Evolutionary conservation across 768 basidiomycete genomes (phyloP), one percentile per base, ranked within the genome.

Genomic region (Naematelia encephala): DNA sequence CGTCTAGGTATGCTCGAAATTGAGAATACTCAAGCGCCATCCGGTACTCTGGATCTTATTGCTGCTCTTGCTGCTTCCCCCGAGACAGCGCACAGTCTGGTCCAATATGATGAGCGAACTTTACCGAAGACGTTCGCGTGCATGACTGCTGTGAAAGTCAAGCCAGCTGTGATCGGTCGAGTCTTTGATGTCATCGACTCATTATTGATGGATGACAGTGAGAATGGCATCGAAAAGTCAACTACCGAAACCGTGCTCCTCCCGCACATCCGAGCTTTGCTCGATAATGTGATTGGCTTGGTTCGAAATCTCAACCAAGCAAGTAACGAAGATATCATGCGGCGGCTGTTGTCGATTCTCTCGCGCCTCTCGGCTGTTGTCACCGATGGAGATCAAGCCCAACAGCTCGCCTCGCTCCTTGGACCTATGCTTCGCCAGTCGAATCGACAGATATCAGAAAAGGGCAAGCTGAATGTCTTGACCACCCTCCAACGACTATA

Each of bases 21-120:
- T 44, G 96, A 98, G 76, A 98, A 93, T 68, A 90, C 88, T 0
- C 94, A 97, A 74, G 83, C 90, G 0, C 92, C 94, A 0, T 94
- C 92, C 0, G 86, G 89, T 0, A 80, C 94, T 16, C 79, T 99
- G 44, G 91, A 96, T 39, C 80, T 97, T 21, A 88, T 96, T 78
- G 82, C 85, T 58, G 79, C 82, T 4, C 93, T 92, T 88, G 84
- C 89, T 0, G 73, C 80, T 14, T 80, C 83, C 16, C 80, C 79
- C 1, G 80, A 84, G 12, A 83, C 85, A 60, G 80, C 82, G n/a
- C 72, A 73, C 8, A 86, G 85, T 73, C 80, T 98, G 25, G 85
- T 87, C 46, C 79, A 84, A 22, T 87, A 85, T 70, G 88, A 97
- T 68, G 64, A 78, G 1, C 80, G 81, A 3, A 81, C 87, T 0